Evolutionary conservation across 306 rosid genomes (phyloP).

Genomic region (apple (Malus domestica)): DNA sequence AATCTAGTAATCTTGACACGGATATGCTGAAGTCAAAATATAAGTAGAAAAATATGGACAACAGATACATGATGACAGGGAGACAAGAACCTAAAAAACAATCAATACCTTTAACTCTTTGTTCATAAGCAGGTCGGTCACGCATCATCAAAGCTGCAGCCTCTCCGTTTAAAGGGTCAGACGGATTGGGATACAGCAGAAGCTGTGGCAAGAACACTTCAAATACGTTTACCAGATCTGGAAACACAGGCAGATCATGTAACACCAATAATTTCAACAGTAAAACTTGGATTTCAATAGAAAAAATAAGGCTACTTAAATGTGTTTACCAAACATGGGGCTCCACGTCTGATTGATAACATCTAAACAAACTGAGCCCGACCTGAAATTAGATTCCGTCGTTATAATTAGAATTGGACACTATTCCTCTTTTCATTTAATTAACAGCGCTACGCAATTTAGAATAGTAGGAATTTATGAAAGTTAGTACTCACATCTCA

Average conservation of each 20-base stretch:
- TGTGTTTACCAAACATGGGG: slow-evolving; percentile 80
- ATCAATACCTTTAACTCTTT: slow-evolving; percentile 73
- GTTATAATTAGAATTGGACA: slow-evolving; percentile 5
- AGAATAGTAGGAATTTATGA: background rate
- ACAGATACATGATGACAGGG: background rate
- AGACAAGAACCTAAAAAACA: slow-evolving; percentile 9
- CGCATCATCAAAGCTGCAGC: slow-evolving; percentile 95
- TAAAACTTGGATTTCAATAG: slow-evolving; percentile 1
- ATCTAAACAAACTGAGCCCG: slow-evolving; percentile 93
- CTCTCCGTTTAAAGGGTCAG: slow-evolving; percentile 85
- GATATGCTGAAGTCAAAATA: background rate
- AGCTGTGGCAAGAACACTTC: slow-evolving; percentile 94
- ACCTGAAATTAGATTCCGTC: slow-evolving; percentile 42
- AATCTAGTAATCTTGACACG: background rate
- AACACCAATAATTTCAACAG: slow-evolving; percentile 5
- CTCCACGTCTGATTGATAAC: slow-evolving; percentile 97
- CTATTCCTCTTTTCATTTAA: background rate
- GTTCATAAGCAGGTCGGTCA: slow-evolving; percentile 67
- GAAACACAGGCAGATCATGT: slow-evolving; percentile 12
- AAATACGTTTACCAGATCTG: slow-evolving; percentile 86
- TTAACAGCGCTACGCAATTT: slow-evolving; percentile 3
- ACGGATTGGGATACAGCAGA: slow-evolving; percentile 86
- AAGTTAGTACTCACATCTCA: slow-evolving; percentile 57
- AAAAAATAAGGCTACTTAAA: background rate
- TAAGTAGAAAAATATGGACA: background rate